Base-by-base conservation (phyloP, 129 eudicot species). In the Tagetes erecta region DNA sequence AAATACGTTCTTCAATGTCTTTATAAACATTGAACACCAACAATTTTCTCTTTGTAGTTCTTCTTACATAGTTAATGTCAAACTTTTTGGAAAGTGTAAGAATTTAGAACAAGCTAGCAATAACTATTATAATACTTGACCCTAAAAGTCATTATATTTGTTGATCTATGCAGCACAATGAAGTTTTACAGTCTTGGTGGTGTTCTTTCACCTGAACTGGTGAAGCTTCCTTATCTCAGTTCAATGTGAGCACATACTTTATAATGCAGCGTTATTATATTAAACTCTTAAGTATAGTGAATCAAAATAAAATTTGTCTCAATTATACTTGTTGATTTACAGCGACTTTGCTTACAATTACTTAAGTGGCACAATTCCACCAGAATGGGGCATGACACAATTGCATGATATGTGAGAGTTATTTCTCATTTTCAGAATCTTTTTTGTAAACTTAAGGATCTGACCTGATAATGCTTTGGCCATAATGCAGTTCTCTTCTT, bases 311-410 rank as follows among this genome's bases (percentile, higher is more conserved):
- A 74, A 46, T 30, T 8, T 13, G 42, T 62, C 62, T 63, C 27
- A 73, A 60, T 37, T 34, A 62, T 74, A 39, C 35, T 36, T 62
- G 30, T 57, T 64, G 45, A 51, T 36, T 80, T 53, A 71, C 81
- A 91, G 97, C 68, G 97, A 91, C 80, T 86, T 91, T 68, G 95
- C 92, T 7, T 88, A 84, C 83, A 91, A 91, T 78, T 85, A 80
- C 78, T 80, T 91, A 58, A 69, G 68, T 68, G 97, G 97, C 67
- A 69, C 86, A 50, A 84, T 91, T 62, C 95, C 95, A 39, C 75
- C 64, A 45, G 95, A 86, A 70, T 91, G 97, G 97, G 89, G 86
- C 64, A 74, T 86, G 27, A 80, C 80, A 39, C 84, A 78, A 77
- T 76, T 91, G 76, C 78, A 66, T 70, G 77, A 30, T 5, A 80